These are phyloP conservation scores for Lasiodiplodia hormozganensis DNA, from an alignment of 2,329 filamentous ascomycete genomes.

Conservation along the genomic window DNA sequence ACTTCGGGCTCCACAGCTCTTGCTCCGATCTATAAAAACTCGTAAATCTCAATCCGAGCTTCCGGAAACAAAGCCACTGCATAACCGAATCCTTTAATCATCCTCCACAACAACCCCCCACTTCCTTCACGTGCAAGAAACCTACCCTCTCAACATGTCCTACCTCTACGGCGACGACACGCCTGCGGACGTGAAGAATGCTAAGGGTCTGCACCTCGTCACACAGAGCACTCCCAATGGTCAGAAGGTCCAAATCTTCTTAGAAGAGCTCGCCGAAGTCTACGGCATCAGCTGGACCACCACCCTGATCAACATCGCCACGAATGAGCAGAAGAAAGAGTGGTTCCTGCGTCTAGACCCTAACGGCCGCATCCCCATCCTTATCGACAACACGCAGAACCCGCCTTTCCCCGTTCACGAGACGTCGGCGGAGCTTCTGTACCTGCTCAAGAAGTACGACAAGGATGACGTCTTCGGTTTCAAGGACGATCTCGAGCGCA, in stretches of 20 bases:
- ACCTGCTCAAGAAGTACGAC: slow-evolving; percentile 59
- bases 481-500: slow-evolving; percentile 58
- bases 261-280: slow-evolving; percentile 60
- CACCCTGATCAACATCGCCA: slow-evolving; percentile 50
- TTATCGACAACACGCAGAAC: slow-evolving; percentile 26
- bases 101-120: not conserved
- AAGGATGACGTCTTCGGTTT: slow-evolving; percentile 60
- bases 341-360: slow-evolving; percentile 58
- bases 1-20: not conserved
- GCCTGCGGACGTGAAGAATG: slow-evolving; percentile 54
- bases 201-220: slow-evolving; percentile 60
- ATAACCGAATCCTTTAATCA: not conserved
- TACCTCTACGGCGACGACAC: slow-evolving; percentile 54
- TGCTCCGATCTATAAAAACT: not conserved
- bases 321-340: slow-evolving; percentile 64
- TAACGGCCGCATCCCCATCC: slow-evolving; percentile 26
- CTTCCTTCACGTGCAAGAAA: not conserved
- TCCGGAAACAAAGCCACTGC: not conserved
- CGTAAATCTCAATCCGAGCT: not conserved
- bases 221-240: slow-evolving; percentile 61
- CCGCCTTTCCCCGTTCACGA: slow-evolving; percentile 57
- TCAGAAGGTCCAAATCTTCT: slow-evolving; percentile 60
- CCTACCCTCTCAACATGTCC: slow-evolving; percentile 41
- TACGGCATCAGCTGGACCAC: slow-evolving; percentile 48
- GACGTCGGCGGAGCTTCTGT: slow-evolving; percentile 61